Evolutionary conservation across 352 stramenopile genomes (phyloP).

Genomic region (Globisporangium camurandrum): DNA sequence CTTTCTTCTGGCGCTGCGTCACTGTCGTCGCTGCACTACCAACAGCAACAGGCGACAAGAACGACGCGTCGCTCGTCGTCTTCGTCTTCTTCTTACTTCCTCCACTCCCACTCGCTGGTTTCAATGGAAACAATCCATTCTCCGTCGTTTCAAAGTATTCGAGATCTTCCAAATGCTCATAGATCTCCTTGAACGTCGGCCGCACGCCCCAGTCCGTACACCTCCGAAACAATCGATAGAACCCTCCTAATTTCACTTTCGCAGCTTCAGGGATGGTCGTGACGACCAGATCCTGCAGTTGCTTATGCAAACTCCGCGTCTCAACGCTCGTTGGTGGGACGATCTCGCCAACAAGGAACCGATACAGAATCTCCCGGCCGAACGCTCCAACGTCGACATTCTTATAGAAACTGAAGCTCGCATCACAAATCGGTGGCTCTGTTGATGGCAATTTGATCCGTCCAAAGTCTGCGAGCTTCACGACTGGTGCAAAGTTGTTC

Average conservation of each 20-base stretch:
- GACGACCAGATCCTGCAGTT: constrained; percentile 69
- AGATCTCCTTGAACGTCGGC: constrained; percentile 72
- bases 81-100: not conserved
- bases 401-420: constrained; percentile 77
- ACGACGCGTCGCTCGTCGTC: constrained; percentile 16
- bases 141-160: constrained; percentile 73
- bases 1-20: not conserved
- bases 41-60: constrained; percentile 64
- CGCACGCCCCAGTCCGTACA: constrained; percentile 74
- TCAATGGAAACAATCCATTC: constrained; percentile 71
- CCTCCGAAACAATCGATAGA: constrained; percentile 62
- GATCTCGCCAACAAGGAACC: constrained; percentile 72
- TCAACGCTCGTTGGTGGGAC: constrained; percentile 64
- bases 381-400: constrained; percentile 79
- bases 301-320: constrained; percentile 65
- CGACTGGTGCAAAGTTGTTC: constrained; percentile 68
- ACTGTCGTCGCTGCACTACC: constrained; percentile 23
- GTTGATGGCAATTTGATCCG: constrained; percentile 60
- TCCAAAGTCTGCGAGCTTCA: constrained; percentile 81
- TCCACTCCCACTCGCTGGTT: constrained; percentile 35
- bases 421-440: constrained; percentile 66
- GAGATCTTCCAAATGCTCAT: constrained; percentile 69
- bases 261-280: constrained; percentile 46
- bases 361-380: constrained; percentile 70
- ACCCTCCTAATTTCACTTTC: constrained; percentile 51